These are phyloP conservation scores for Marchantia polymorpha DNA, from an alignment of 225 moss, liverwort and hornwort genomes.

Conservation along the genomic window DNA sequence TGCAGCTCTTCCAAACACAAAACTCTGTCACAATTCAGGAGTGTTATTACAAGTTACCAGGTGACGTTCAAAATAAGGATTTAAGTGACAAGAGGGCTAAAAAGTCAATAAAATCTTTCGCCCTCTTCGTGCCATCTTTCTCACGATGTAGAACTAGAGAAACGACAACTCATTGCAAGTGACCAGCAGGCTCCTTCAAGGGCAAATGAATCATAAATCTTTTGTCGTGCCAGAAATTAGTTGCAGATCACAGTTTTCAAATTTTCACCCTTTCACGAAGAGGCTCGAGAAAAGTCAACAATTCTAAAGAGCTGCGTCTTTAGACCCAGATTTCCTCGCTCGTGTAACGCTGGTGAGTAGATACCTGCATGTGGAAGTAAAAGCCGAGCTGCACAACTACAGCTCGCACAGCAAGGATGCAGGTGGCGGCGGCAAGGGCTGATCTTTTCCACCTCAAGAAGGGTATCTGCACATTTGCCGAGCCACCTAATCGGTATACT, in stretches of 20 bases:
- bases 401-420: constrained; percentile 82
- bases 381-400: constrained; percentile 84
- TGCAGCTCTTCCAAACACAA: constrained; percentile 60
- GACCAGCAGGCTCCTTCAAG: too few species aligned
- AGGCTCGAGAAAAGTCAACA: too few species aligned
- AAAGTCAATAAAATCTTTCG: neutral
- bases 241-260: too few species aligned
- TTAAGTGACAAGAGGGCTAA: neutral
- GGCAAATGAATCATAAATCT: too few species aligned
- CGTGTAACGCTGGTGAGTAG: neutral
- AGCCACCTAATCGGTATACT: neutral
- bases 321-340: neutral
- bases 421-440: constrained; percentile 77
- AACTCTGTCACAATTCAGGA: constrained; percentile 36
- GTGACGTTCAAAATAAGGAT: neutral
- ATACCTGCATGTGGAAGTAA: constrained; percentile 77
- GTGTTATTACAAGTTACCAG: too few species aligned
- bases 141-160: too few species aligned
- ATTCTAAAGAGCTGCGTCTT: neutral
- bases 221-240: too few species aligned
- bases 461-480: constrained; percentile 47
- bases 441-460: constrained; percentile 86
- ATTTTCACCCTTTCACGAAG: too few species aligned
- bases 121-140: too few species aligned
- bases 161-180: too few species aligned